Evolutionary conservation across 352 stramenopile species (phyloP), one percentile per base, ranked within the genome.

Genomic region (Chrysophaeum taylorii): DNA sequence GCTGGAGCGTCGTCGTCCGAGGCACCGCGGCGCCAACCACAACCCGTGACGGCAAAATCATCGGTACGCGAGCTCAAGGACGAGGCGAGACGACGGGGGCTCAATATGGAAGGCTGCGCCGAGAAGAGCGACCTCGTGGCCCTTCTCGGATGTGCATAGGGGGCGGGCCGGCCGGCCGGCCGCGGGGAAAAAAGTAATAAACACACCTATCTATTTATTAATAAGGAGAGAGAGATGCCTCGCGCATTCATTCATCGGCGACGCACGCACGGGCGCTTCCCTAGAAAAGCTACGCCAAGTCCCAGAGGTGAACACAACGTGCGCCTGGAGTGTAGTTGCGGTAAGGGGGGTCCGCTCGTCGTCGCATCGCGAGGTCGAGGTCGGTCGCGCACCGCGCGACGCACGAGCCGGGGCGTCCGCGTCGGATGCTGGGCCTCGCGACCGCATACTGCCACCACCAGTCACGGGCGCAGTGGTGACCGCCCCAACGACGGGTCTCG

Each of bases 401-500:
- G n/a, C 57, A 66, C 9, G 14, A 18, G 9, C 2, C 31, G 7
- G 31, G 7, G 45, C 5, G n/a, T n/a, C n/a, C 9, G 9, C 9
- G 35, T 25, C 1, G 23, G 33, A 66, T 4, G 1, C 57, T 31
- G 1, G 31, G 57, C 33, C 57, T 31, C 33, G 57, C 57, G 33
- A 16, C 33, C 23, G 57, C 57, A 25, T 45, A 66, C 33, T 45
- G 57, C 57, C 57, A 66, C 57, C 57, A 66, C 57, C 57, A 66
- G 57, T 66, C 57, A 14, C 1, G 1, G 31, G 57, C 57, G 57
- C 57, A 66, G 57, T 66, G 57, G 57, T 66, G 57, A 9, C 57
- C 57, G 33, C 57, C 57, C 23, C n/a, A 66, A 2, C 57, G 9
- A 23, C 57, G 31, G 1, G 33, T 66, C 36, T 4, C 35, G 1